Percentiles rank a stretch among this genome's conserved stretches.
phyloP scores from a whole-genome alignment of 495 filamentous ascomycete genomes.

The Aspergillus nidulans region DNA sequence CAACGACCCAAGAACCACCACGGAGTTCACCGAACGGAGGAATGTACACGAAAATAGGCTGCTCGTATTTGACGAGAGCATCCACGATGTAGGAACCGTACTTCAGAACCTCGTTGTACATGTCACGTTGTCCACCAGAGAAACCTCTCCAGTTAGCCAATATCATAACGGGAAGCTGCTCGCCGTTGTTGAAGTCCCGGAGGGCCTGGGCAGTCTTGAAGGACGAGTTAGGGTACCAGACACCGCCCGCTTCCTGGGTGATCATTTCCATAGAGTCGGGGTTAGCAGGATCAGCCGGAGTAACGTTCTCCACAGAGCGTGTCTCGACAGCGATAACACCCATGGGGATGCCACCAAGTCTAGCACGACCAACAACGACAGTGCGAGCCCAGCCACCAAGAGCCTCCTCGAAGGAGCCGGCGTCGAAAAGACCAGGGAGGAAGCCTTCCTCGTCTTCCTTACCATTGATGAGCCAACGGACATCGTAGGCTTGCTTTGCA shows the following conservation, averaged over 20 bases:
- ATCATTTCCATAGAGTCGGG: slow-evolving; percentile 96
- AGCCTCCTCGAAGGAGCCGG: slow-evolving; percentile 92
- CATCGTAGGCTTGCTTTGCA: slow-evolving; percentile 85
- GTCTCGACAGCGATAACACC: slow-evolving; percentile 98
- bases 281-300: slow-evolving; percentile 96
- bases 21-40: slow-evolving; percentile 94
- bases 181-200: slow-evolving; percentile 97
- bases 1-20: slow-evolving; percentile 98
- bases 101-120: slow-evolving; percentile 99
- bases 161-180: slow-evolving; percentile 98
- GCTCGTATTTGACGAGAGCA: slow-evolving; percentile 95
- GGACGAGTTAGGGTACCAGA: slow-evolving; percentile 99
- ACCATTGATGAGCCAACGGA: slow-evolving; percentile 86
- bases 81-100: slow-evolving; percentile 99
- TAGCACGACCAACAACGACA: slow-evolving; percentile 93
- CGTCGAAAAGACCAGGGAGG: slow-evolving; percentile 89
- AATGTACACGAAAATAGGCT: slow-evolving; percentile 98
- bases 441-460: slow-evolving; percentile 86
- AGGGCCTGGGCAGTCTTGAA: slow-evolving; percentile 99
- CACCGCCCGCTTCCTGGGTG: slow-evolving; percentile 88
- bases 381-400: slow-evolving; percentile 96
- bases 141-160: slow-evolving; percentile 99
- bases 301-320: slow-evolving; percentile 92
- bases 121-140: slow-evolving; percentile 97
- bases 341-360: slow-evolving; percentile 95